Percentiles rank a stretch among this genome's conserved stretches.
These are phyloP conservation scores for Acrocalymma vagum DNA, from an alignment of 2,329 filamentous ascomycete species.

Conservation along the genomic window DNA sequence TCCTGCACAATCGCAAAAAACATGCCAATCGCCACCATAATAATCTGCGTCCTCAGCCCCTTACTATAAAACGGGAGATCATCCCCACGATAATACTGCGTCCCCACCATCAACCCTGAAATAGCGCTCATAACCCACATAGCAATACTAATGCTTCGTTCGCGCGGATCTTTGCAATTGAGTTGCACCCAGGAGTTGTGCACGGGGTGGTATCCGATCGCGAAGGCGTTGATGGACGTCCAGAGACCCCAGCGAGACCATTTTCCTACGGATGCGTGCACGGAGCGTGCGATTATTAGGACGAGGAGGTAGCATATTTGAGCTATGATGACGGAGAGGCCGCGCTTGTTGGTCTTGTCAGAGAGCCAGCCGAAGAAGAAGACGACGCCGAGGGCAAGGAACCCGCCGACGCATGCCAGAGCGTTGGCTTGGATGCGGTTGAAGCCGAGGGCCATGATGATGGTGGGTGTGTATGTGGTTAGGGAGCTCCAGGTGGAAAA, in stretches of 20 bases:
- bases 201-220: slow-evolving; percentile 63
- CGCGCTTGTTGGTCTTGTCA: slow-evolving; percentile 56
- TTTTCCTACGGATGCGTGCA: slow-evolving; percentile 55
- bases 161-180: slow-evolving; percentile 57
- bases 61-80: slow-evolving; percentile 57
- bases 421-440: slow-evolving; percentile 57
- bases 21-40: slow-evolving; percentile 54
- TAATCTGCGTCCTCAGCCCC: slow-evolving; percentile 57
- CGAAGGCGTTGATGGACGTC: slow-evolving; percentile 61
- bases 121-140: slow-evolving; percentile 63
- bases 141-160: slow-evolving; percentile 61
- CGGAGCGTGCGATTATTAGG: slow-evolving; percentile 51
- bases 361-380: slow-evolving; percentile 60
- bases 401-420: slow-evolving; percentile 52
- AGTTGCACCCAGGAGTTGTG: slow-evolving; percentile 64
- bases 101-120: slow-evolving; percentile 60
- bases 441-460: slow-evolving; percentile 55
- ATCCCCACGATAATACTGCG: slow-evolving; percentile 57
- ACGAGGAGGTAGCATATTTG: slow-evolving; percentile 57
- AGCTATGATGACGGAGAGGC: slow-evolving; percentile 54
- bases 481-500: slow-evolving; percentile 63
- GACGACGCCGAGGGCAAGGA: slow-evolving; percentile 57
- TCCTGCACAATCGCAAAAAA: slow-evolving; percentile 52
- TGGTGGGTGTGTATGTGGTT: slow-evolving; percentile 61
- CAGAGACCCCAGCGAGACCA: slow-evolving; percentile 62